Base-by-base conservation (phyloP, 78 protist genomes). In the Dictyostelium capitatum region DNA sequence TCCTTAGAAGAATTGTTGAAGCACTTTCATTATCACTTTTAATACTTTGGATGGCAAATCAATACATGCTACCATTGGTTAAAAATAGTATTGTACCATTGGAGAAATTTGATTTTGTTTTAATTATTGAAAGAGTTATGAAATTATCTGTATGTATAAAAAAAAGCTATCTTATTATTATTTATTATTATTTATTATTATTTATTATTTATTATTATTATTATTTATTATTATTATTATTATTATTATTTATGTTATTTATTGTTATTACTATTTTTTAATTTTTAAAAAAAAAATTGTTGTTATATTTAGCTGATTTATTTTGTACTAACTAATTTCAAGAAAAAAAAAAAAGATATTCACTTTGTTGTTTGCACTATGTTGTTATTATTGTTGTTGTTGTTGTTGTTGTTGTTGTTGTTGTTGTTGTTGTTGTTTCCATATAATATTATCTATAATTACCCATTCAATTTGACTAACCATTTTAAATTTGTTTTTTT, bases 31-130 rank as follows among this genome's bases (percentile, higher is more conserved):
- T 82, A 0, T 46, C 73, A 5, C 57, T 70, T 19, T 79, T 80
- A 20, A 81, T 82, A 20, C 69, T 74, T 79, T 83, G 64, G 54
- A 73, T 94, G 73, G 83, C 30, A 19, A 92, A 79, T 67, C 96
- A 82, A 77, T 94, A 78, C 32, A 85, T 92, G 82, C 50, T 80
- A 50, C 96, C 96, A 25, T 28, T 87, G 7, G 94, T 77, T 17
- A 70, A 65, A 79, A 94, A 87, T 41, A 89, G 91, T 51, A 41
- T 78, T 50, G 25, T 23, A 46, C 97, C 82, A 70, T 54, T 79
- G 87, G 84, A 89, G 48, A 75, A 83, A 41, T 30, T 56, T 73
- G 84, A 92, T 62, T 10, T 83, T 10, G 83, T 75, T 47, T 46
- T 48, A 54, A 79, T 92, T 6, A 32, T 53, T 41, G 96, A 92